These are phyloP conservation scores for Cryptosporidium felis DNA, from an alignment of 169 alveolate species.

Conservation along the genomic window DNA sequence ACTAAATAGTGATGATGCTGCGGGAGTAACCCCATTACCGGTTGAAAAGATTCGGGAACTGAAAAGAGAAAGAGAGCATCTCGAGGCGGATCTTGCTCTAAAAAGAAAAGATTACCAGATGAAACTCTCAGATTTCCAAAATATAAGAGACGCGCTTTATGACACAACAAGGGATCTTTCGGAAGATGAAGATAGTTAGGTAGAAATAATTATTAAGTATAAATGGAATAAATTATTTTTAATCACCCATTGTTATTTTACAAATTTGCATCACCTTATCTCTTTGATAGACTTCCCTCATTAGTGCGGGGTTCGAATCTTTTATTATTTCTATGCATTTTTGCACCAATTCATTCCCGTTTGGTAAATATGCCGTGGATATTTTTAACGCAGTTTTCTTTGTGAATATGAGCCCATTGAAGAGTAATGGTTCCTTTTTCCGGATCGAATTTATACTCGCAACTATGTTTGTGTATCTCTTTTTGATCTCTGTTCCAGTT, in stretches of 20 bases:
- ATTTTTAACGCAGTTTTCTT: constrained; percentile 40
- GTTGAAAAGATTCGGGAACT: not conserved
- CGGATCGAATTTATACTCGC: not conserved
- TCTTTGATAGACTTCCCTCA: constrained; percentile 48
- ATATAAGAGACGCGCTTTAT: constrained; percentile 55
- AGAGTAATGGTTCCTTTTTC: constrained; percentile 4
- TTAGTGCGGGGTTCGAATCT: constrained; percentile 24
- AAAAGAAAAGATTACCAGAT: constrained; percentile 43
- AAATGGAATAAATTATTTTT: not conserved
- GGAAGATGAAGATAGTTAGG: constrained; percentile 54
- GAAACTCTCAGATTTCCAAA: constrained; percentile 28
- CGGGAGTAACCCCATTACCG: not conserved
- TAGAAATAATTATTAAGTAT: not conserved
- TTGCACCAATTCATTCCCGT: constrained; percentile 15
- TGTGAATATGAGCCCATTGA: not conserved
- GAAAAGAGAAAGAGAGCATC: constrained; percentile 20
- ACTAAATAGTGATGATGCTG: constrained; percentile 11
- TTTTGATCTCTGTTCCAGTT: constrained; percentile 40
- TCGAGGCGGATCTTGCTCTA: constrained; percentile 34
- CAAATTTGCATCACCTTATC: constrained; percentile 28
- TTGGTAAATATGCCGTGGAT: constrained; percentile 25
- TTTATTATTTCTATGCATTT: constrained; percentile 47
- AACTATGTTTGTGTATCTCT: constrained; percentile 12
- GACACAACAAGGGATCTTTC: constrained; percentile 23
- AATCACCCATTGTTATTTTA: constrained; percentile 36